Evolutionary conservation across 352 stramenopile genomes (phyloP), one percentile per base, ranked within the genome.

Genomic region (Discostella stelligera): DNA sequence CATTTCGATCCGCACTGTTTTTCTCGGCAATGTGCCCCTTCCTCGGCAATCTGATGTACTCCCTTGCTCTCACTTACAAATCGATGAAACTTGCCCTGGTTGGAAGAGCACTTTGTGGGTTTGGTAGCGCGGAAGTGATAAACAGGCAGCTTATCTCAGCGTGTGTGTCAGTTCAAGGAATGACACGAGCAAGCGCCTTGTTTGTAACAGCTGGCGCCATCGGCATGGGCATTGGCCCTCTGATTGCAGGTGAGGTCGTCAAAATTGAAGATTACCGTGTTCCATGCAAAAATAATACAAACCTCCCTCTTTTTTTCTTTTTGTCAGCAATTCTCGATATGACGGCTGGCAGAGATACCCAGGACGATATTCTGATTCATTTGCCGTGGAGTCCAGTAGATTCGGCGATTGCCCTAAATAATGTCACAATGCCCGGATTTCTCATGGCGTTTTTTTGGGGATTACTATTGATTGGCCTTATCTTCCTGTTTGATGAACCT

Each of bases 191-290:
- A n/a, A 97, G 93, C 10, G 95, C 94, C 0, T 49, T 96, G 50
- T 98, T 98, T 89, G 95, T 98, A 37, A 96, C 94, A 0, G 88
- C 91, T 66, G 95, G 93, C 63, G 94, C 94, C 4, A 83, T 96
- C 0, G 94, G 95, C n/a, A 98, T 98, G 94, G 94, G 94, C 21
- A 91, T 95, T 56, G 95, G 95, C 0, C 95, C 95, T 3, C 90
- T 89, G 0, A 61, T 93, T 66, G 87, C 87, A 46, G 84, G 59
- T 58, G 48, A 65, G 53, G 18, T 61, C n/a, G 25, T 59, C 52
- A 21, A 16, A 54, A 66, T 54, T 54, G 39, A 55, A 41, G 13
- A 27, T 11, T 32, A 8, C 32, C 20, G 14, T n/a, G 27, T 52
- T 49, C 41, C 14, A 44, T 44, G 37, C 7, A 3, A 14, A 27